Conservation (phyloP, 2,329 filamentous ascomycete genomes). For the Aspergillus persii region DNA sequence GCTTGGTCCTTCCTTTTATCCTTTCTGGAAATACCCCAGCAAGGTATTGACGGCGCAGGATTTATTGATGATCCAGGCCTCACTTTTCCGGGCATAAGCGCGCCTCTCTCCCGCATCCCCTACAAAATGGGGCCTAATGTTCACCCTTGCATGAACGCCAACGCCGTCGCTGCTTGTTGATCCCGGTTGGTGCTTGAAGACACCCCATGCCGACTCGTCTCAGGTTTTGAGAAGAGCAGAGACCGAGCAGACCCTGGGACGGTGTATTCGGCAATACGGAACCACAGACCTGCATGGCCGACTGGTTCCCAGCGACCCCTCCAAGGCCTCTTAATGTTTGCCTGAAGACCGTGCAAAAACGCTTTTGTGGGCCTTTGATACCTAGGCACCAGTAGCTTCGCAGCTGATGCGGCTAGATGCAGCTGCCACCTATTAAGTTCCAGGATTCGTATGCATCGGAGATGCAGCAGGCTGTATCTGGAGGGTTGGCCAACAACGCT, state of each 20-base stretch:
- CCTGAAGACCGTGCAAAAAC: constrained; percentile 1
- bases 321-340: not conserved
- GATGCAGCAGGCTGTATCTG: constrained; percentile 13
- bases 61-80: not conserved
- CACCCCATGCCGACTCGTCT: not conserved
- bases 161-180: constrained; percentile 11
- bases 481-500: constrained; percentile 5
- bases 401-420: constrained; percentile 22
- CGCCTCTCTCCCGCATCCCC: constrained; percentile 8
- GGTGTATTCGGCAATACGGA: not conserved
- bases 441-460: constrained; percentile 17
- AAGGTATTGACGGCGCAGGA: not conserved
- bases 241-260: not conserved
- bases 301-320: not conserved
- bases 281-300: not conserved
- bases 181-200: not conserved
- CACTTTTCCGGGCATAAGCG: not conserved
- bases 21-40: not conserved
- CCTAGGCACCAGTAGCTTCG: constrained; percentile 17
- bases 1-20: not conserved
- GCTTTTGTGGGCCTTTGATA: constrained; percentile 12
- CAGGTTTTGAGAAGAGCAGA: not conserved
- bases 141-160: constrained; percentile 20
- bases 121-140: constrained; percentile 10
- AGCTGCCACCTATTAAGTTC: constrained; percentile 21